Conservation (phyloP, 1,284 basidiomycete species). For the Leccinum angustisporum region DNA sequence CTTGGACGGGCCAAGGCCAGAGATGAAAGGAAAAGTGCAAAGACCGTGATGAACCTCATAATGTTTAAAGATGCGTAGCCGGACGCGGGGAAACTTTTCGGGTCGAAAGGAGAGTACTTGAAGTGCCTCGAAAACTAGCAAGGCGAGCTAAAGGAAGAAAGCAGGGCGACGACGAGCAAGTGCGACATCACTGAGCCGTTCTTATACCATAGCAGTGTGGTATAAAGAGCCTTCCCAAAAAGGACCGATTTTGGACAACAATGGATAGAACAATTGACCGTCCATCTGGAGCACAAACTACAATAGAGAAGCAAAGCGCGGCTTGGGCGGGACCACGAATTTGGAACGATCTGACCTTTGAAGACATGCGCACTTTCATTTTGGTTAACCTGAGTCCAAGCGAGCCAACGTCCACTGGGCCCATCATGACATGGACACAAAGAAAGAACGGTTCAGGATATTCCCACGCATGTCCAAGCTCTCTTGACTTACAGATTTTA, state of each 20-base stretch:
- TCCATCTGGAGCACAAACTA: background rate
- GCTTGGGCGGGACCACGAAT: background rate
- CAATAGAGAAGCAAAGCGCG: background rate
- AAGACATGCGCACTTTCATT: background rate
- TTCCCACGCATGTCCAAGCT: too few relatives aligned
- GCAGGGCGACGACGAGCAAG: background rate
- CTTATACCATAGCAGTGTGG: background rate
- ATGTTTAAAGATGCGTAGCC: background rate
- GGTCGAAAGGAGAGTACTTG: background rate
- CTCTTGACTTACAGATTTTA: too few relatives aligned
- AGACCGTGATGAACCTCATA: background rate
- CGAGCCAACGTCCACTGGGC: background rate
- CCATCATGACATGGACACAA: background rate
- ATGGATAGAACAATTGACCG: background rate
- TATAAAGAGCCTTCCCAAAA: background rate
- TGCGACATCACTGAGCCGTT: background rate
- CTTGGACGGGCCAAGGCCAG: conserved; percentile 40
- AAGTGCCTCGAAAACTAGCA: background rate
- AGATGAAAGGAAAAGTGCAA: conserved; percentile 37
- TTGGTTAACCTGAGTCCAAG: background rate
- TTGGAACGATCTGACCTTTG: background rate
- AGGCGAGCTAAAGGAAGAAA: background rate
- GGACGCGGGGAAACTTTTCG: too few relatives aligned
- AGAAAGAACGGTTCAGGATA: too few relatives aligned
- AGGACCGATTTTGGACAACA: background rate